Evolutionary conservation across 176 grass and related monocot genomes (phyloP).

Genomic region (Poa annua): DNA sequence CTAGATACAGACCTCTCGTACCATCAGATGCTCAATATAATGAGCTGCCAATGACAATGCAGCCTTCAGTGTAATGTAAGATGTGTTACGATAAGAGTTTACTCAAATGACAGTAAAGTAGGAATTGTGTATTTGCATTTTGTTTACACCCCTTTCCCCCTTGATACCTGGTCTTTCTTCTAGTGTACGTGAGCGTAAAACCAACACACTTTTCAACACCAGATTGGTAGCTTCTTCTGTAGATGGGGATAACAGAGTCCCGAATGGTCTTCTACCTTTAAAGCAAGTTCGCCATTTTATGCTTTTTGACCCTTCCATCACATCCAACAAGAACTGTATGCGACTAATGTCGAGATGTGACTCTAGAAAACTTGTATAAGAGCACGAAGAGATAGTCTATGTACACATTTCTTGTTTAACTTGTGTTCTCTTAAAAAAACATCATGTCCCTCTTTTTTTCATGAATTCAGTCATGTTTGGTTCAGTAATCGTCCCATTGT

Average conservation of each 20-base stretch:
- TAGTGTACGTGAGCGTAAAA: constrained; percentile 1
- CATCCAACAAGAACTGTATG: constrained; percentile 25
- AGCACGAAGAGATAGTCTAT: neutral
- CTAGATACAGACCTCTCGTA: constrained; percentile 11
- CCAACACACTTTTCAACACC: constrained; percentile 20
- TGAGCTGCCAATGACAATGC: constrained; percentile 37
- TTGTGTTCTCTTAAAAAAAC: neutral
- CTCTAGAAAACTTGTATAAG: constrained; percentile 4
- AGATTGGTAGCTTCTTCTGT: neutral
- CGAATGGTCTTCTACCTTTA: neutral
- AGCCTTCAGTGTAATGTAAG: constrained; percentile 48
- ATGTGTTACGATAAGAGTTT: constrained; percentile 35
- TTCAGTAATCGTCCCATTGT: neutral
- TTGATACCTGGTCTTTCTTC: constrained; percentile 29
- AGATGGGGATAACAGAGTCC: neutral
- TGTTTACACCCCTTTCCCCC: neutral
- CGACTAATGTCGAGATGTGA: constrained; percentile 23
- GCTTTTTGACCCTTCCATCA: constrained; percentile 3
- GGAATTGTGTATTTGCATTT: constrained; percentile 7
- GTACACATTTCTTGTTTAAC: neutral
- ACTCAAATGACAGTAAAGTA: neutral
- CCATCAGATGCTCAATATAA: constrained; percentile 35
- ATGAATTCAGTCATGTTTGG: neutral
- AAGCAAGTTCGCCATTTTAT: constrained; percentile 23
- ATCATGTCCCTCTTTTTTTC: neutral